A percentile compares a stretch with the other conserved stretches of the same genome.
Conservation (phyloP, 1,284 basidiomycete species). For the Ustilago cynodontis region DNA sequence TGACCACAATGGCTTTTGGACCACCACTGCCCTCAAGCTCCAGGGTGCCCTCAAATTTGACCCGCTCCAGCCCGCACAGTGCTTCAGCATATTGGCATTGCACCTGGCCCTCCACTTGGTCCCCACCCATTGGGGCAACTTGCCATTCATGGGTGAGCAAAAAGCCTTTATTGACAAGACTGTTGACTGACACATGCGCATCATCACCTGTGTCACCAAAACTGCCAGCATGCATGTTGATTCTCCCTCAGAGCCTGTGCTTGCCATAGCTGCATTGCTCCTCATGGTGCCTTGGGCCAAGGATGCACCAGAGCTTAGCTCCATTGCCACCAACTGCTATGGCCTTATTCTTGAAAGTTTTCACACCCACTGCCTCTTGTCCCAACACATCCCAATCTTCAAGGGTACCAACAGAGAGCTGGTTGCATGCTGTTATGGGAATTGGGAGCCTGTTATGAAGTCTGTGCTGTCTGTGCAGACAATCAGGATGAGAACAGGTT, state of each 20-base stretch:
- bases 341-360: slow-evolving; percentile 7
- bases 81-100: slow-evolving; percentile 14
- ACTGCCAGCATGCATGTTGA: neutral
- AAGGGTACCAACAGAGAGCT: slow-evolving; percentile 22
- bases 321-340: neutral
- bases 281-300: slow-evolving; percentile 15
- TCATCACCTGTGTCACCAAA: neutral
- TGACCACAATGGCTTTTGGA: neutral
- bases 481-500: no score
- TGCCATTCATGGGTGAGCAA: neutral
- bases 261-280: slow-evolving; percentile 16
- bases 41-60: neutral
- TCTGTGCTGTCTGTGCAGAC: no score
- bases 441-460: no score
- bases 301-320: neutral
- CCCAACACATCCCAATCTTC: neutral
- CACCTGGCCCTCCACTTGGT: slow-evolving; percentile 12
- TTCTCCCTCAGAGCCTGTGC: no score
- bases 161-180: no score
- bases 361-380: neutral
- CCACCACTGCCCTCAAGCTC: slow-evolving; percentile 6
- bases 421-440: no score
- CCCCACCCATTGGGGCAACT: neutral
- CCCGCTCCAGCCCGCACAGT: neutral
- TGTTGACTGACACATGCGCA: slow-evolving; percentile 17